These are phyloP conservation scores for Psidium guajava DNA, from an alignment of 345 rosid genomes.

Conservation along the genomic window DNA sequence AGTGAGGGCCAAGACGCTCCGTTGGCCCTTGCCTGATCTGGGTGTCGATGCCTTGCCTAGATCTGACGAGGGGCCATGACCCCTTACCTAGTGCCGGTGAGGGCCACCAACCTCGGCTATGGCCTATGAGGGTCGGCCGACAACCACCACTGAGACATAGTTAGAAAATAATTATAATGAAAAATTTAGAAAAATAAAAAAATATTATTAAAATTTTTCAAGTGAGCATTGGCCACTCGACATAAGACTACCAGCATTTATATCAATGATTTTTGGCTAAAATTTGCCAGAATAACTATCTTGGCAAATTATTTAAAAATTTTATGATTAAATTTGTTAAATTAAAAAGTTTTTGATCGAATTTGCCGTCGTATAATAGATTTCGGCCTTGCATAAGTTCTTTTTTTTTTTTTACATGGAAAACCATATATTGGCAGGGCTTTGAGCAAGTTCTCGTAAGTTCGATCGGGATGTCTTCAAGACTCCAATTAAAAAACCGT, in stretches of 20 bases:
- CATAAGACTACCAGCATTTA: background rate
- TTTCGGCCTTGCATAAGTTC: background rate
- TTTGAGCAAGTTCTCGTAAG: background rate
- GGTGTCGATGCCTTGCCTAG: background rate
- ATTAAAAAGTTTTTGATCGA: fast-evolving
- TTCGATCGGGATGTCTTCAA: background rate
- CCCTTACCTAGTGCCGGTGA: background rate
- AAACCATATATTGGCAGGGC: background rate
- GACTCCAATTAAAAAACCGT: background rate
- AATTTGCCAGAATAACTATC: fast-evolving
- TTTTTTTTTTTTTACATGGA: no score
- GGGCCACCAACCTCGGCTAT: background rate
- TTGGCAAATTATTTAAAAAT: background rate
- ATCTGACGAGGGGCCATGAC: background rate
- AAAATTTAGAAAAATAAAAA: no score
- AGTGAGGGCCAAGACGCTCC: fast-evolving
- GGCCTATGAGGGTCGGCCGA: background rate
- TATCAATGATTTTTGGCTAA: background rate
- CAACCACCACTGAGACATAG: background rate
- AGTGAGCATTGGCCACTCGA: fast-evolving
- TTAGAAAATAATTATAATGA: no score
- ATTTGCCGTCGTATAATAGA: fast-evolving
- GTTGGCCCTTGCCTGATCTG: fast-evolving
- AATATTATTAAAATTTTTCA: background rate
- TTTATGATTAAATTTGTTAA: background rate